Evolutionary conservation across 306 rosid species (phyloP).

Genomic region (Cucumis hystrix): DNA sequence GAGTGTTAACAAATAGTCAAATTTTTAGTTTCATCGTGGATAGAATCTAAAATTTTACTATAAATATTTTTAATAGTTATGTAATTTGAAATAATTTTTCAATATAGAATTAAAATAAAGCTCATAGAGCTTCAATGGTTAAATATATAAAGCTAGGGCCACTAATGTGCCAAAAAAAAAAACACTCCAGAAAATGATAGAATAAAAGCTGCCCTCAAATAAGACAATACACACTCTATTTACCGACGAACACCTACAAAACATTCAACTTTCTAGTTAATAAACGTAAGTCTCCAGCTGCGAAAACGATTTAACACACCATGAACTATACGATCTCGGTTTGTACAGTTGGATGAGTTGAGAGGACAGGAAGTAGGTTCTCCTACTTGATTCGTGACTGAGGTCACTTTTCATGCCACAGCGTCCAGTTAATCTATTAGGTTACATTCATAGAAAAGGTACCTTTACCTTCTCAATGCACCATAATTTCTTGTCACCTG

Average conservation of each 20-base stretch:
- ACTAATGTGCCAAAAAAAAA: background rate
- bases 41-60: too few relatives aligned
- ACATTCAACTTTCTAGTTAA: background rate
- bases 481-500: constrained; percentile 93
- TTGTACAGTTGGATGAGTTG: background rate
- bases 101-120: background rate
- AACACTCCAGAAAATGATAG: background rate
- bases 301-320: background rate
- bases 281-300: background rate
- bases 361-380: background rate
- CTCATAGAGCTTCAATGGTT: background rate
- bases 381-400: background rate
- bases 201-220: background rate
- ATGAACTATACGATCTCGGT: background rate
- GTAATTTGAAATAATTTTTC: too few relatives aligned
- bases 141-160: background rate
- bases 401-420: background rate
- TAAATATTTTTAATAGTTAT: too few relatives aligned
- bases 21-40: too few relatives aligned
- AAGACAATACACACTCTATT: background rate
- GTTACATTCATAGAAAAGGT: background rate
- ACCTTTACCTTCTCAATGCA: constrained; percentile 64
- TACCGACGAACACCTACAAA: background rate
- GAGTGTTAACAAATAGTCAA: too few relatives aligned
- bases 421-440: background rate